These are phyloP conservation scores for Arabidopsis lyrata DNA, from an alignment of 441 rosid genomes.

Conservation along the genomic window DNA sequence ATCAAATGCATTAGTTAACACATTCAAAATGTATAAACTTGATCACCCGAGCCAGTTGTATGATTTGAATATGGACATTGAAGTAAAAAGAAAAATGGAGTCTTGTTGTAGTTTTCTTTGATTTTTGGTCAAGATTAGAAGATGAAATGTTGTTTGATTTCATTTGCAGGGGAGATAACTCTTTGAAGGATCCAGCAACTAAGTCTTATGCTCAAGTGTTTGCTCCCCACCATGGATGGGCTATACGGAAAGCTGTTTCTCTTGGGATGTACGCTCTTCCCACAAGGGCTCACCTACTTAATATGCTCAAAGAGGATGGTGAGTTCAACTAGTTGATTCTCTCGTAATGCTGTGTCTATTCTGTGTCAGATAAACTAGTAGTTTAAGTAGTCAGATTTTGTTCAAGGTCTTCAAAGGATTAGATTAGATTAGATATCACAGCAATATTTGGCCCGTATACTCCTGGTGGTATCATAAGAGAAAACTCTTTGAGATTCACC, in stretches of 20 bases:
- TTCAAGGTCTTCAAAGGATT: background rate
- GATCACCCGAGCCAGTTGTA: background rate
- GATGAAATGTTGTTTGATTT: slow-evolving; percentile 3
- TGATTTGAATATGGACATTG: background rate
- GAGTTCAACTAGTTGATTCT: slow-evolving; percentile 47
- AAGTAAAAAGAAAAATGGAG: background rate
- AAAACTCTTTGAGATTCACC: background rate
- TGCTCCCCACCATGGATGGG: slow-evolving; percentile 97
- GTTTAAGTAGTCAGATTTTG: background rate
- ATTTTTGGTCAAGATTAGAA: background rate
- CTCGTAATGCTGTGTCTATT: background rate
- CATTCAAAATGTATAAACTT: slow-evolving; percentile 2
- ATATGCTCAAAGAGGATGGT: slow-evolving; percentile 89
- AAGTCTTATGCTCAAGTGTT: slow-evolving; percentile 92
- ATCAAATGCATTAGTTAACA: background rate
- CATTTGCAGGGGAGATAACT: slow-evolving; percentile 68
- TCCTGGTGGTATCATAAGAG: background rate
- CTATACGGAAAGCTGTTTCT: slow-evolving; percentile 86
- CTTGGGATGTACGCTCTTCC: slow-evolving; percentile 98
- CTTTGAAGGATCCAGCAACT: slow-evolving; percentile 83
- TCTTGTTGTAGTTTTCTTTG: background rate
- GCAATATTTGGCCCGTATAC: background rate
- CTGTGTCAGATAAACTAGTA: slow-evolving; percentile 17
- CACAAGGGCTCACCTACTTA: slow-evolving; percentile 71
- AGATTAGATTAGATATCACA: background rate